Conservation (phyloP, 192 early-diverging fungal genomes). For the Rhizophagus prolifer region DNA sequence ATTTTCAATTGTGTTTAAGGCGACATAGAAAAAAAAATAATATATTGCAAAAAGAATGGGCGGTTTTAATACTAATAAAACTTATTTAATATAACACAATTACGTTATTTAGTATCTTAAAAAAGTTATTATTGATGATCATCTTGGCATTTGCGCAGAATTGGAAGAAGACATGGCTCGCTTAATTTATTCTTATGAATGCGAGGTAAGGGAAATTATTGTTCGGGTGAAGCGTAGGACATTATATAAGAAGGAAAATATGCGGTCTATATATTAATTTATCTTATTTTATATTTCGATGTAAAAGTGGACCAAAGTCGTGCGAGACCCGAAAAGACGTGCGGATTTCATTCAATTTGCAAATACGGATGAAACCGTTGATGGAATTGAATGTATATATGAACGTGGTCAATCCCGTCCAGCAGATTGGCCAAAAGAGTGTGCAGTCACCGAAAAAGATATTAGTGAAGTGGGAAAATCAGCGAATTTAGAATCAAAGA, state of each 20-base stretch:
- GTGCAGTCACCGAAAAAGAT: no score
- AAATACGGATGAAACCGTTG: conserved; percentile 51
- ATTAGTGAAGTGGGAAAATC: conserved; percentile 28
- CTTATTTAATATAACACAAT: no score
- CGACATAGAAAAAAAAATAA: no score
- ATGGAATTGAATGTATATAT: conserved; percentile 54
- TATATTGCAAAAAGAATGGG: no score
- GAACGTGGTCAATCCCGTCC: conserved; percentile 67
- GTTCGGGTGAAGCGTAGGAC: no score
- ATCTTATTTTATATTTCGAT: neutral
- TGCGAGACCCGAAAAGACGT: conserved; percentile 55
- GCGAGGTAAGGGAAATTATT: conserved; percentile 41
- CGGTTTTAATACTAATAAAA: no score
- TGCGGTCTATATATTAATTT: neutral
- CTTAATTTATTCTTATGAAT: conserved; percentile 56
- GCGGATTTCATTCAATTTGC: conserved; percentile 61
- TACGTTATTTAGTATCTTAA: conserved; percentile 43
- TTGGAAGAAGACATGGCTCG: conserved; percentile 67
- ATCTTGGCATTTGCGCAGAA: conserved; percentile 62
- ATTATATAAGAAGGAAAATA: neutral
- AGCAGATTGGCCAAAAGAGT: conserved; percentile 59
- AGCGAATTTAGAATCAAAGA: neutral
- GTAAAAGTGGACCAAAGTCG: conserved; percentile 56
- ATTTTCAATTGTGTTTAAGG: no score
- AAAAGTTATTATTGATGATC: conserved; percentile 61